A percentile compares a stretch with the other conserved stretches of the same genome.
Evolutionary conservation across 441 rosid genomes (phyloP).

Genomic region (Aquilaria agallochum): DNA sequence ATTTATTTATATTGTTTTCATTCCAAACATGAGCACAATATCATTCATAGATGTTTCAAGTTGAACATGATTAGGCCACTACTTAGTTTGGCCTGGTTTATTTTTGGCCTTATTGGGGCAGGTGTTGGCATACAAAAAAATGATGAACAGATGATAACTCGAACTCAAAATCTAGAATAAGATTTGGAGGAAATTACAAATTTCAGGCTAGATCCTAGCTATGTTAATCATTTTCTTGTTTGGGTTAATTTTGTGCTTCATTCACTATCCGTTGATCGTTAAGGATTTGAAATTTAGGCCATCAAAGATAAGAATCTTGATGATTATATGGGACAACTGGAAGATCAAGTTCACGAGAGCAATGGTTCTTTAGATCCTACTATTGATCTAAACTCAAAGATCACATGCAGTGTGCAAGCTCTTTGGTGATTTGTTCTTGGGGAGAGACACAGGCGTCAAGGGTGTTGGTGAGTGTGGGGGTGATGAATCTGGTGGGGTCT

Average conservation of each 20-base stretch:
- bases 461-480: slow-evolving; percentile 26
- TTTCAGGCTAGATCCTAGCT: slow-evolving; percentile 49
- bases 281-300: slow-evolving; percentile 56
- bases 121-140: slow-evolving; percentile 24
- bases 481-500: too few species aligned
- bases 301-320: slow-evolving; percentile 40
- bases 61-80: too few species aligned
- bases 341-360: slow-evolving; percentile 59
- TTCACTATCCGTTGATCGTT: slow-evolving; percentile 50
- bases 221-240: slow-evolving; percentile 52
- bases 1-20: too few species aligned
- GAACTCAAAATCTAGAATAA: neutral
- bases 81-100: too few species aligned
- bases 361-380: slow-evolving; percentile 70
- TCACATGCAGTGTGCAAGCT: slow-evolving; percentile 59
- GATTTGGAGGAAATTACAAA: slow-evolving; percentile 28
- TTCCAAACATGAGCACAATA: too few species aligned
- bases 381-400: slow-evolving; percentile 67
- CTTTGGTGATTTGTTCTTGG: slow-evolving; percentile 65
- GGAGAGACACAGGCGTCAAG: slow-evolving; percentile 46
- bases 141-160: neutral
- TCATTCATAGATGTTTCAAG: too few species aligned
- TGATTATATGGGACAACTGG: slow-evolving; percentile 72
- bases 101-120: slow-evolving; percentile 21
- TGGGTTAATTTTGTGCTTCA: slow-evolving; percentile 50